These are phyloP conservation scores for Aureobasidium sp. DNA, from an alignment of 2,329 filamentous ascomycete genomes.

Conservation along the genomic window DNA sequence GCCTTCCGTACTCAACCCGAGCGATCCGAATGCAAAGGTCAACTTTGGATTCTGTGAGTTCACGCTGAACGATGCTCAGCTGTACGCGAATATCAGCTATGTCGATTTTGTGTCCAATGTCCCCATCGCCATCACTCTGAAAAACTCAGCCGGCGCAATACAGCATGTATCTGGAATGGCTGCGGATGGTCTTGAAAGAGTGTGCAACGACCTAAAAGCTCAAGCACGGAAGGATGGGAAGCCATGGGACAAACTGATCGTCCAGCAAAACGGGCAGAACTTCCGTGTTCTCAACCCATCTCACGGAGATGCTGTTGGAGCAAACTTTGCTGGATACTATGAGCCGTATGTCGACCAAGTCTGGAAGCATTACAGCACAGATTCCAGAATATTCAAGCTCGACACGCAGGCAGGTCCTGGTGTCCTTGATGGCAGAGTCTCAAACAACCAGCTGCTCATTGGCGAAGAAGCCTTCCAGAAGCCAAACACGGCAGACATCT, in stretches of 20 bases:
- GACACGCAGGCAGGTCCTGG: slow-evolving; percentile 57
- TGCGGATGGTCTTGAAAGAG: slow-evolving; percentile 46
- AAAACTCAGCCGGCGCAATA: slow-evolving; percentile 29
- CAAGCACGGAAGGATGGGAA: slow-evolving; percentile 49
- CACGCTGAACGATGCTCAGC: slow-evolving; percentile 37
- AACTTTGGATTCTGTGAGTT: slow-evolving; percentile 41
- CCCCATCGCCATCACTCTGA: slow-evolving; percentile 32
- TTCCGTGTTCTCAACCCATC: slow-evolving; percentile 39
- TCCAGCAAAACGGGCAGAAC: slow-evolving; percentile 30
- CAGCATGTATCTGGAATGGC: slow-evolving; percentile 52
- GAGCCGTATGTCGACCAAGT: slow-evolving; percentile 44
- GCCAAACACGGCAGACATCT: slow-evolving; percentile 55
- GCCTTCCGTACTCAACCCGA: slow-evolving; percentile 28
- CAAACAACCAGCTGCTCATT: slow-evolving; percentile 35
- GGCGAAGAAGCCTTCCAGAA: slow-evolving; percentile 43
- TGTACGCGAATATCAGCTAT: slow-evolving; percentile 39
- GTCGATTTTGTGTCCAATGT: slow-evolving; percentile 32
- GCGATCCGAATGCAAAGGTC: slow-evolving; percentile 37
- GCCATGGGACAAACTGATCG: slow-evolving; percentile 56
- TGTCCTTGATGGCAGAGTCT: slow-evolving; percentile 43
- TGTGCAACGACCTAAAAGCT: slow-evolving; percentile 46
- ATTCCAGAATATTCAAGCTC: slow-evolving; percentile 34
- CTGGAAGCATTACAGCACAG: slow-evolving; percentile 38
- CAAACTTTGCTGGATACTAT: slow-evolving; percentile 46
- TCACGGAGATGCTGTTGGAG: slow-evolving; percentile 38